Evolutionary conservation across 2,329 filamentous ascomycete species (phyloP).

Genomic region (Myriangium duriaei): DNA sequence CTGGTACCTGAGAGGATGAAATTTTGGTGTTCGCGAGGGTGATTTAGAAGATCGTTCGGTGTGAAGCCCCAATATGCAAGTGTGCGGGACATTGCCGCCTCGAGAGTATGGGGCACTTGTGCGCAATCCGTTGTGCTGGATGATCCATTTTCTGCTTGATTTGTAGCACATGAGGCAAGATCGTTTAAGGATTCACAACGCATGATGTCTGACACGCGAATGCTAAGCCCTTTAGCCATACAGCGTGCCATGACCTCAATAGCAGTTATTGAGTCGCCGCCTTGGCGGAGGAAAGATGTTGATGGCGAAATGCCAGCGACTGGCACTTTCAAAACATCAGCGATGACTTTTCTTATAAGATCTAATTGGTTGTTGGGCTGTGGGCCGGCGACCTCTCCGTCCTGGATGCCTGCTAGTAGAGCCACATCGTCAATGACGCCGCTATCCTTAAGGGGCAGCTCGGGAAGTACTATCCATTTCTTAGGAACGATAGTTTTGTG

Average conservation of each 20-base stretch:
- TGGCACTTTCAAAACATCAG: neutral
- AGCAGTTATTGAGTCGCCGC: neutral
- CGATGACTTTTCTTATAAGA: neutral
- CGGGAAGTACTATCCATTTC: neutral
- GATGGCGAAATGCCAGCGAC: neutral
- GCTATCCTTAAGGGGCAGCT: neutral
- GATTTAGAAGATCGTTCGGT: neutral
- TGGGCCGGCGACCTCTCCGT: neutral
- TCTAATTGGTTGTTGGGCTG: neutral
- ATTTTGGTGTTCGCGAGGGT: neutral
- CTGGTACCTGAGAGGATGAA: neutral
- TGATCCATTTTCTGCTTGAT: neutral
- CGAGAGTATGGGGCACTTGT: neutral
- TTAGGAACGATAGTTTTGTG: neutral
- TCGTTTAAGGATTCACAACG: neutral
- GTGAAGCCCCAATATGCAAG: neutral
- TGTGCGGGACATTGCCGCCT: neutral
- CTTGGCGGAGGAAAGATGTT: neutral
- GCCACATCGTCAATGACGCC: neutral
- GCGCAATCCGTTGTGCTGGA: neutral
- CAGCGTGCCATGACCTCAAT: neutral
- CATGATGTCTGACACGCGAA: neutral
- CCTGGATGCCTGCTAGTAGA: neutral
- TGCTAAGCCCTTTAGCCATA: neutral
- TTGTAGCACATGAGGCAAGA: neutral